These are phyloP conservation scores for Neonectria sp. DNA, from an alignment of 2,329 filamentous ascomycete genomes.

Conservation along the genomic window DNA sequence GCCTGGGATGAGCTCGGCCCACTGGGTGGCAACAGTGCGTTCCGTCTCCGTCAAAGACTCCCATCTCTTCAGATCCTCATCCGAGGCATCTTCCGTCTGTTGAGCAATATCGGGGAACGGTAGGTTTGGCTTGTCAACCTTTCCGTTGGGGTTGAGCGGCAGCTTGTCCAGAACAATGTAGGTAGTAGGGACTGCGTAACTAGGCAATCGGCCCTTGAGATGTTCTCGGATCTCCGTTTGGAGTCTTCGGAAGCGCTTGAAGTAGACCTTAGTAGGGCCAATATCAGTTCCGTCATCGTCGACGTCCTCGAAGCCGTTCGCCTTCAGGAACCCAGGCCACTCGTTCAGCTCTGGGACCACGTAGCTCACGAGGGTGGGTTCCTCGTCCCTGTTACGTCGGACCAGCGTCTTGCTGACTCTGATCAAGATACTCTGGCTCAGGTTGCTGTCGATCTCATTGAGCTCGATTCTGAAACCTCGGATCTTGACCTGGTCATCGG, in stretches of 20 bases:
- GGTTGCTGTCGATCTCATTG: slow-evolving; percentile 89
- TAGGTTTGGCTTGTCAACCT: slow-evolving; percentile 83
- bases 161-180: slow-evolving; percentile 62
- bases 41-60: slow-evolving; percentile 56
- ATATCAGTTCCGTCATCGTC: slow-evolving; percentile 67
- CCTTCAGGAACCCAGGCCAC: slow-evolving; percentile 79
- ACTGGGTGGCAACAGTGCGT: slow-evolving; percentile 69
- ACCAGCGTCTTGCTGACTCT: slow-evolving; percentile 90
- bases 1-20: slow-evolving; percentile 79
- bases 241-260: slow-evolving; percentile 62
- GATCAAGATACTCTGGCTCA: slow-evolving; percentile 81
- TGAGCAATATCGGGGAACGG: slow-evolving; percentile 85
- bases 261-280: slow-evolving; percentile 58
- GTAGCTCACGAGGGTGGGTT: slow-evolving; percentile 90
- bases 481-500: slow-evolving; percentile 87
- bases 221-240: slow-evolving; percentile 60
- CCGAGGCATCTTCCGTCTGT: slow-evolving; percentile 60
- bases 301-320: slow-evolving; percentile 67
- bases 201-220: slow-evolving; percentile 45
- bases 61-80: slow-evolving; percentile 66
- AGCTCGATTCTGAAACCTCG: slow-evolving; percentile 96
- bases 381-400: slow-evolving; percentile 64
- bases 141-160: slow-evolving; percentile 83
- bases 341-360: slow-evolving; percentile 79
- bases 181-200: slow-evolving; percentile 53